Base-by-base conservation (phyloP, 352 stramenopile species). In the Phytopythium mirpurense region DNA sequence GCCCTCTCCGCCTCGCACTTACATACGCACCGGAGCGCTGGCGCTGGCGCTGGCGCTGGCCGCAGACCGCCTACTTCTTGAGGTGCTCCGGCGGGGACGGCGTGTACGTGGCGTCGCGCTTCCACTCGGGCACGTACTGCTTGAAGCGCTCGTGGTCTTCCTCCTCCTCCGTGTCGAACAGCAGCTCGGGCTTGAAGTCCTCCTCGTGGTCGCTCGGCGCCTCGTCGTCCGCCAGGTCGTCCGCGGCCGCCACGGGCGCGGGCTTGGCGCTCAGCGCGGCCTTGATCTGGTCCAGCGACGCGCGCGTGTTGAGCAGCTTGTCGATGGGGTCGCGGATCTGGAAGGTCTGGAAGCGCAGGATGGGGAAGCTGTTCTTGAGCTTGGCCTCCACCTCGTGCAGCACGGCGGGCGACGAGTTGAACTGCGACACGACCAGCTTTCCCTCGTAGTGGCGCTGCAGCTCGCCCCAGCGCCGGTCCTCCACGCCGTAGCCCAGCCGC, bases 301-400 rank as follows among this genome's bases (percentile, higher is more conserved):
- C 46, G 59, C 78, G 81, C 58, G 78, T 91, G 67, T 91, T 91
- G 76, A 91, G 88, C 38, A 91, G 65, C 57, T 79, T 74, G 67
- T 91, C 81, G 52, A 91, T 65, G 40, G 81, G 77, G 69, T 92
- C 79, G 59, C 79, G 76, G 12, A 94, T 63, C 68, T 94, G 90
- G 72, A 93, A 93, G 12, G 83, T 90, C 69, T 86, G 66, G 70
- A 91, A 93, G 67, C 83, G 83, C 51, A 93, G 78, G 57, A 93
- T 78, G 35, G 78, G 75, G 67, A 90, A 91, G 62, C 67, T 83
- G 65, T 91, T 86, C 74, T 91, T 91, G 31, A 93, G 74, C 62
- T 90, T 90, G n/a, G 54, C 50, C 62, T 94, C 81, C 15, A 92
- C 55, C 48, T 94, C 79, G 40, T 78, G 62, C 26, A 94, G 67